Evolutionary conservation across 2,329 filamentous ascomycete genomes (phyloP), one percentile per base, ranked within the genome.

Genomic region (Cryphonectria nitschkei): DNA sequence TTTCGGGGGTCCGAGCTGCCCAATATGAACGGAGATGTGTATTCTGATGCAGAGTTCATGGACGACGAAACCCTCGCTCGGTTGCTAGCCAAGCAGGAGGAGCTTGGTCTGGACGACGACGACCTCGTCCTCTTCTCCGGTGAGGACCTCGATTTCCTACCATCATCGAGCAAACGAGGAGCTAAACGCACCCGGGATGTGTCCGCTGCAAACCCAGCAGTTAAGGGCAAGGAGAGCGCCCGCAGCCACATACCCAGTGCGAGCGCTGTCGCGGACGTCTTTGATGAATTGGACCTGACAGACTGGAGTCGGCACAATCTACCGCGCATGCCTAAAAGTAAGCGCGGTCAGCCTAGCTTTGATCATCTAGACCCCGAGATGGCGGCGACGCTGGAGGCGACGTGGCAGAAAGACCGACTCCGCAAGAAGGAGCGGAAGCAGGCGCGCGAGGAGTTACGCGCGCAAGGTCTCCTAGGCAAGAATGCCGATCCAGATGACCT

Each of bases 261-360:
- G 41, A 79, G 79, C 32, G 76, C 80, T 46, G 79, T 84, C 74
- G 80, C 82, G 13, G 79, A 90, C 70, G 81, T 81, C 1, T 87
- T 89, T 72, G 89, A 91, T 72, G 92, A 89, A 11, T 91, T 97
- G 74, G 94, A 97, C 77, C 84, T 97, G 61, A 95, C 96, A 91
- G 93, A 97, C 76, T 93, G 92, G 81, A 87, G 92, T 22, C 86
- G 90, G 37, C 93, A 89, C 68, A 79, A 94, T 7, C 87, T 85
- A 69, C 79, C 80, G 61, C 89, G 86, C 73, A 91, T 89, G 76
- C 83, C 86, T 74, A 93, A 92, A 79, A 89, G 88, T 19, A 87
- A 88, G 73, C 71, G 84, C 83, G 62, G 83, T 67, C 79, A 86
- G 62, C 82, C 84, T 5, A 80, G 84, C 19, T 82, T 90, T 68